A percentile compares a stretch with the other conserved stretches of the same genome.
Conservation (phyloP, 345 rosid species). For the Camelina laxa region DNA sequence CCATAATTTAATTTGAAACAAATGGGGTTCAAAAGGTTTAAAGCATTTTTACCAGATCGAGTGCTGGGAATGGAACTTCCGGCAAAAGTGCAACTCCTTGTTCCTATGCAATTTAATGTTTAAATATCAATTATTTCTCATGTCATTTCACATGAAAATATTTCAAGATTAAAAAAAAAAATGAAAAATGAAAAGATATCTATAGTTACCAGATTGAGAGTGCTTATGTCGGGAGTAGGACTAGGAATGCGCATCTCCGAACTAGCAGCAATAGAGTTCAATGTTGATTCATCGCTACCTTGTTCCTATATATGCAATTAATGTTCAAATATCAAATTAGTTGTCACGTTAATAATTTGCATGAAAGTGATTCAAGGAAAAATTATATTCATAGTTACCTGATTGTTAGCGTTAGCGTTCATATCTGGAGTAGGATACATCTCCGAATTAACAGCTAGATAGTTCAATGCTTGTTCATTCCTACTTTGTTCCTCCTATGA, state of each 20-base stretch:
- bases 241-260: too few species aligned
- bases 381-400: too few species aligned
- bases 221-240: conserved; percentile 1
- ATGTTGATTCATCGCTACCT: neutral
- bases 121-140: conserved; percentile 1
- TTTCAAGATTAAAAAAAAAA: neutral
- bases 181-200: neutral
- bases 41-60: conserved; percentile 9
- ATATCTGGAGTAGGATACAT: too few species aligned
- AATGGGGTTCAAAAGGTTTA: neutral
- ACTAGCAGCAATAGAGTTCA: too few species aligned
- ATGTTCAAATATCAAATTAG: conserved; percentile 7
- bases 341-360: neutral
- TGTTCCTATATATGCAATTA: conserved; percentile 31
- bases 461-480: too few species aligned
- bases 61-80: neutral
- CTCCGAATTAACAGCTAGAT: too few species aligned
- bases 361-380: neutral
- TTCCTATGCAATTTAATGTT: conserved; percentile 32
- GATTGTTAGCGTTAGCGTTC: too few species aligned
- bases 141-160: conserved; percentile 3
- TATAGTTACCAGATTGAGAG: neutral
- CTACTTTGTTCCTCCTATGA: conserved; percentile 13
- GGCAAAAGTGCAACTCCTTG: neutral
- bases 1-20: neutral